phyloP scores from a whole-genome alignment of 129 eudicot genomes.

The Glebionis coronaria region DNA sequence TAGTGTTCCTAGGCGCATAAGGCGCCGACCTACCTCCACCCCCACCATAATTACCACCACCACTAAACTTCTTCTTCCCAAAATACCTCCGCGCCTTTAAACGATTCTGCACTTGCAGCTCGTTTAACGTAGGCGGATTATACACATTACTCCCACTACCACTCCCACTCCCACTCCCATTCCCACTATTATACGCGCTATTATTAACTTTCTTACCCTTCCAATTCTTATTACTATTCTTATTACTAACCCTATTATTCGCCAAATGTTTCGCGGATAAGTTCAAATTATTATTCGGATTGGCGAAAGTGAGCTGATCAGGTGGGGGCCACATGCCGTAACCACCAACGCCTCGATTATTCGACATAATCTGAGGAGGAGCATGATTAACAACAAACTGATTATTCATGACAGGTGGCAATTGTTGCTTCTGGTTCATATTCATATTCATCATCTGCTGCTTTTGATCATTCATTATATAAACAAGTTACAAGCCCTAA shows the following conservation, averaged over 20 bases:
- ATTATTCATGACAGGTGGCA: slow-evolving; percentile 26
- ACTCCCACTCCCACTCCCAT: slow-evolving; percentile 16
- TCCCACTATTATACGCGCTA: slow-evolving; percentile 37
- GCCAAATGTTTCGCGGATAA: slow-evolving; percentile 15
- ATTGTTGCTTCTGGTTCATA: too few relatives aligned
- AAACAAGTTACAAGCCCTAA: too few relatives aligned
- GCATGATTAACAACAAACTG: slow-evolving; percentile 31
- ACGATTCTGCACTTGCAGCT: slow-evolving; percentile 75
- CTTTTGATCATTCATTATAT: not conserved
- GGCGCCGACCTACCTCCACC: slow-evolving; percentile 60
- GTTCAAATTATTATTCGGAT: slow-evolving; percentile 35
- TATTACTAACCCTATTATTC: slow-evolving; percentile 35
- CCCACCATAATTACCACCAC: slow-evolving; percentile 23
- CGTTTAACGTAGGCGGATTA: slow-evolving; percentile 65
- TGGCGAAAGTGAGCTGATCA: slow-evolving; percentile 20
- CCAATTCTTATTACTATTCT: slow-evolving; percentile 55
- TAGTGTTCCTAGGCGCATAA: slow-evolving; percentile 82
- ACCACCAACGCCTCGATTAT: slow-evolving; percentile 38
- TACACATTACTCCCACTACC: slow-evolving; percentile 40
- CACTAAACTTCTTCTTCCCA: slow-evolving; percentile 52
- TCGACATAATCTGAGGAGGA: slow-evolving; percentile 48
- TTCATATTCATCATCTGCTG: slow-evolving; percentile 23
- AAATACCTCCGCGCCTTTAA: slow-evolving; percentile 64
- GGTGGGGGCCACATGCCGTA: slow-evolving; percentile 82
- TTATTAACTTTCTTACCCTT: slow-evolving; percentile 70